phyloP scores from a whole-genome alignment of 148 eudicot species.

The Camellia granthamiana region DNA sequence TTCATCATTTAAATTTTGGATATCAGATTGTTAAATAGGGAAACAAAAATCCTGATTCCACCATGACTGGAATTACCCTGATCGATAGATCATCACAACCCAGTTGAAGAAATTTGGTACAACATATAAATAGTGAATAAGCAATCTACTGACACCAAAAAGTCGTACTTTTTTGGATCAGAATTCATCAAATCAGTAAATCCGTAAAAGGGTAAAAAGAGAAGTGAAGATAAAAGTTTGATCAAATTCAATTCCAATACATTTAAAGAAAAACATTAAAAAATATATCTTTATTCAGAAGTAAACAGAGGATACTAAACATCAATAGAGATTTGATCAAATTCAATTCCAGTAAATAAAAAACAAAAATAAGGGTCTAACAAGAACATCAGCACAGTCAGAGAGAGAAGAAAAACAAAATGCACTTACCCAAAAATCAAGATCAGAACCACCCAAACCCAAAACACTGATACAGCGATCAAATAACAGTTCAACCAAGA shows the following conservation, averaged over 20 bases:
- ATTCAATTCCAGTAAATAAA: neutral
- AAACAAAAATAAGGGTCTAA: neutral
- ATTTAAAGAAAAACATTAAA: neutral
- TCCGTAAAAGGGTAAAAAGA: neutral
- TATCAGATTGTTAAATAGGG: no score
- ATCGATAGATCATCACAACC: neutral
- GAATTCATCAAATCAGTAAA: neutral
- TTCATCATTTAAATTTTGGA: no score
- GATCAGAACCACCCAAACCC: neutral
- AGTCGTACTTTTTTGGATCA: neutral
- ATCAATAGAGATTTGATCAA: neutral
- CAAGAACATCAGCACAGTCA: neutral
- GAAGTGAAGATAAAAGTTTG: neutral
- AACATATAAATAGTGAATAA: neutral
- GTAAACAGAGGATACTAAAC: neutral
- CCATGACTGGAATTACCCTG: neutral
- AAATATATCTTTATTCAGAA: neutral
- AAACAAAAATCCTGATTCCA: no score
- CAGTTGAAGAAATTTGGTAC: neutral
- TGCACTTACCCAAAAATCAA: constrained; percentile 4
- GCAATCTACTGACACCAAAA: neutral
- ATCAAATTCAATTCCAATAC: constrained; percentile 3
- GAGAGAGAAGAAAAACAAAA: neutral
- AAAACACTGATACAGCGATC: neutral
- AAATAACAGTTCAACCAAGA: neutral